Conservation (phyloP, 331 rosid genomes). For the Rosa hybrid region DNA sequence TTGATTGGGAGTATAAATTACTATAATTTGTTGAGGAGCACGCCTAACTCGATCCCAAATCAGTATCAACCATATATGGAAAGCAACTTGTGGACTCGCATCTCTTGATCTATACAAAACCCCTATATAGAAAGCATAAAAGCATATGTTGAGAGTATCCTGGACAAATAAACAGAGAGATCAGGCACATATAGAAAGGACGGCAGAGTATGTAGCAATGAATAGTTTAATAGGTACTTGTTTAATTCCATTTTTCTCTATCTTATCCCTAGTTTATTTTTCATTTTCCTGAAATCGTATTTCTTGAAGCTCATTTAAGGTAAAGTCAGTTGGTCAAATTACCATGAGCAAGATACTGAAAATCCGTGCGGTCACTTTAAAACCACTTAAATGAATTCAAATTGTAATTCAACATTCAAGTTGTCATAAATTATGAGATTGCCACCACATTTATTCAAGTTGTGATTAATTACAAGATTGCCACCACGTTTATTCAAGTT, state of each 20-base stretch:
- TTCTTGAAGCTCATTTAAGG: too few species aligned
- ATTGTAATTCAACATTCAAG: too few species aligned
- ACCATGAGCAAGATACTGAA: too few species aligned
- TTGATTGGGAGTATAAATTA: not conserved
- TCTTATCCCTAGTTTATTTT: too few species aligned
- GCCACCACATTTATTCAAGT: too few species aligned
- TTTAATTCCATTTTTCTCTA: not conserved
- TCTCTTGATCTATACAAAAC: not conserved
- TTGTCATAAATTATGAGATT: too few species aligned
- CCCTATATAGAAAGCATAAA: not conserved
- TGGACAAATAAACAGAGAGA: not conserved
- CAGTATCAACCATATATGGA: not conserved
- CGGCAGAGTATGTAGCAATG: not conserved
- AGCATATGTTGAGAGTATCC: not conserved
- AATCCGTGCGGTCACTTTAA: too few species aligned
- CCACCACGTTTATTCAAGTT: too few species aligned
- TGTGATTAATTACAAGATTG: too few species aligned
- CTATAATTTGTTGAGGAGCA: not conserved
- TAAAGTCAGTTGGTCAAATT: too few species aligned
- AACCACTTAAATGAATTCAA: too few species aligned
- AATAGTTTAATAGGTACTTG: not conserved
- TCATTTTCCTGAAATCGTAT: too few species aligned
- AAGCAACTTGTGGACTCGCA: not conserved
- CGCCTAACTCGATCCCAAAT: not conserved
- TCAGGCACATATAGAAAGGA: not conserved